phyloP scores from a whole-genome alignment of 805 yeast species.

The Yamadazyma sp. region DNA sequence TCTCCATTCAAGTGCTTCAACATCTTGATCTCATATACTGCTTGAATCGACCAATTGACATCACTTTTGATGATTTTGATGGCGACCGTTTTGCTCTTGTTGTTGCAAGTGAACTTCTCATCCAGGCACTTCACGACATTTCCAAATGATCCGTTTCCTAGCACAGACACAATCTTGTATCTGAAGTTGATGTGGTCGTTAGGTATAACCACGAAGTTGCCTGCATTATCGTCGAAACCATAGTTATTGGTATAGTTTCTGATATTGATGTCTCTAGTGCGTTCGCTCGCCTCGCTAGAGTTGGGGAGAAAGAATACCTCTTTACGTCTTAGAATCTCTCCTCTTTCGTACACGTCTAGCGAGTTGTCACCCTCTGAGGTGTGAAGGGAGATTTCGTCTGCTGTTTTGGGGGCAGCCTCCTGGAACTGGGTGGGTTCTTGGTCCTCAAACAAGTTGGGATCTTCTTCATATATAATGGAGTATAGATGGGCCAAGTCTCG shows the following conservation, averaged over 20 bases:
- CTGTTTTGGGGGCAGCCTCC: conserved; percentile 8
- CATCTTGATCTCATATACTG: conserved; percentile 72
- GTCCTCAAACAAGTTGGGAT: conserved; percentile 26
- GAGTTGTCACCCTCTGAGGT: not conserved
- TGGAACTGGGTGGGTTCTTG: conserved; percentile 6
- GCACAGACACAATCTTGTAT: conserved; percentile 55
- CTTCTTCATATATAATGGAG: conserved; percentile 22
- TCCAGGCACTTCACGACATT: conserved; percentile 70
- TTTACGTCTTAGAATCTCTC: conserved; percentile 53
- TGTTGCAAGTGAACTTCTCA: conserved; percentile 42
- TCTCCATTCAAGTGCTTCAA: conserved; percentile 45
- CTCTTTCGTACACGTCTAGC: conserved; percentile 57
- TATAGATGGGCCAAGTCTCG: conserved; percentile 20
- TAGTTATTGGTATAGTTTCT: conserved; percentile 48
- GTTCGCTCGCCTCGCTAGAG: conserved; percentile 13
- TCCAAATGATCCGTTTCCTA: conserved; percentile 86
- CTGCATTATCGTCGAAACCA: conserved; percentile 71
- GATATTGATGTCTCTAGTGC: conserved; percentile 30
- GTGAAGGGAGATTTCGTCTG: conserved; percentile 5
- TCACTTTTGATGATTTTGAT: conserved; percentile 76
- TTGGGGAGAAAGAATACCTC: conserved; percentile 53
- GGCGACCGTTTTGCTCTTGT: conserved; percentile 53
- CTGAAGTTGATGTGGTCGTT: conserved; percentile 79
- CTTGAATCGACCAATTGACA: conserved; percentile 72
- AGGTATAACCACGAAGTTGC: conserved; percentile 53